Evolutionary conservation across 768 basidiomycete genomes (phyloP), one percentile per base, ranked within the genome.

Genomic region (Tulasnella sp.): DNA sequence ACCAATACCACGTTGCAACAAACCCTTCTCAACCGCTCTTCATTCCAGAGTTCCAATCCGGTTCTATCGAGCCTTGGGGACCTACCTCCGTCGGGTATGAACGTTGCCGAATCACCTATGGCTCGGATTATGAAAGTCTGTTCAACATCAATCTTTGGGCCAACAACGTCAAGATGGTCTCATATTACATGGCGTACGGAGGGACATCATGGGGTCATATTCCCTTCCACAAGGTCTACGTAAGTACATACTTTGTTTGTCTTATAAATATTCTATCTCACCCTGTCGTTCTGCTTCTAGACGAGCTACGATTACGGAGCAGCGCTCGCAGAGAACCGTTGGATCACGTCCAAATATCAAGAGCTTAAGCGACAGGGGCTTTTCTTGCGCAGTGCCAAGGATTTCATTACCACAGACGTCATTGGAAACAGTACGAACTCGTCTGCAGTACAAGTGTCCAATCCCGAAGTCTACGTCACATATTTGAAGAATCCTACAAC

Each of bases 201-300:
- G 92, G 92, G 22, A 94, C 92, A 0, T 92, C 89, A 14, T 94
- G 91, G 91, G 92, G 90, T 44, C 89, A 84, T 12, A 81, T 94
- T 59, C 89, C 92, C 1, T 90, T 87, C 81, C 91, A 86, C 16
- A 90, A 88, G 8, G 92, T 90, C 17, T 88, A 89, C 77, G 87
- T 78, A 77, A 78, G 80, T 77, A 62, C 26, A 32, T 2, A 68
- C 37, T 59, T 22, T n/a, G n/a, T n/a, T n/a, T n/a, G n/a, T n/a
- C n/a, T 62, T 14, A 7, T 29, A 26, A 14, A 22, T 22, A 12
- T 14, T 5, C 22, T 62, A 39, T 17, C 59, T 44, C 26, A 35
- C 44, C 34, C 59, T 26, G 9, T 16, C 8, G 5, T 9, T 11
- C 36, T 37, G 35, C 16, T 37, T 62, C 19, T 73, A 76, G 37